These are phyloP conservation scores for Hyaloscypha variabilis DNA, from an alignment of 495 filamentous ascomycete genomes.

Conservation along the genomic window DNA sequence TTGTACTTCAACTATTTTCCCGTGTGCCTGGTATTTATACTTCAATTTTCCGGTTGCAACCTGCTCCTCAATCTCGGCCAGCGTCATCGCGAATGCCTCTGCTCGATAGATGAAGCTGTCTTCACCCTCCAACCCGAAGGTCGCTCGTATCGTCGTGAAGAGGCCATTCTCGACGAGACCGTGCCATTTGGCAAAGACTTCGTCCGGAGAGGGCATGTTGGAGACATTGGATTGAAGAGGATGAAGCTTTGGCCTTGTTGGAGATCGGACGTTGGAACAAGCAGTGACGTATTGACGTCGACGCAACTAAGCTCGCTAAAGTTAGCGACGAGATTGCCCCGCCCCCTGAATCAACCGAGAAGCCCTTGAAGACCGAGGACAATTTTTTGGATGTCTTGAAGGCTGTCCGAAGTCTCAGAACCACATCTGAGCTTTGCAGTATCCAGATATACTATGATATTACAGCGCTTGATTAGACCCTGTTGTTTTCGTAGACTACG, in stretches of 20 bases:
- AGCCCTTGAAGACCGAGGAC: not conserved
- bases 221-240: not conserved
- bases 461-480: too few relatives aligned
- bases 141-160: constrained; percentile 47
- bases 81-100: constrained; percentile 49
- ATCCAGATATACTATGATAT: too few relatives aligned
- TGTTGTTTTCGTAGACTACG: too few relatives aligned
- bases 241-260: not conserved
- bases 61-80: constrained; percentile 37
- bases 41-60: constrained; percentile 27
- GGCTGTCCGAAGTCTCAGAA: too few relatives aligned
- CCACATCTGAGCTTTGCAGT: too few relatives aligned
- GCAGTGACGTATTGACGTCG: not conserved
- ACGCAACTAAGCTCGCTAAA: not conserved
- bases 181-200: constrained; percentile 22
- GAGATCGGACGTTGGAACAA: not conserved
- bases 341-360: not conserved
- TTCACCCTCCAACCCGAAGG: constrained; percentile 49
- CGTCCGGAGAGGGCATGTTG: constrained; percentile 11
- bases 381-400: too few relatives aligned
- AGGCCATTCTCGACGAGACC: constrained; percentile 46
- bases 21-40: constrained; percentile 20
- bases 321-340: not conserved
- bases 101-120: constrained; percentile 64
- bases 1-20: constrained; percentile 31